Conservation (phyloP, 768 basidiomycete species). For the Mycena metata region DNA sequence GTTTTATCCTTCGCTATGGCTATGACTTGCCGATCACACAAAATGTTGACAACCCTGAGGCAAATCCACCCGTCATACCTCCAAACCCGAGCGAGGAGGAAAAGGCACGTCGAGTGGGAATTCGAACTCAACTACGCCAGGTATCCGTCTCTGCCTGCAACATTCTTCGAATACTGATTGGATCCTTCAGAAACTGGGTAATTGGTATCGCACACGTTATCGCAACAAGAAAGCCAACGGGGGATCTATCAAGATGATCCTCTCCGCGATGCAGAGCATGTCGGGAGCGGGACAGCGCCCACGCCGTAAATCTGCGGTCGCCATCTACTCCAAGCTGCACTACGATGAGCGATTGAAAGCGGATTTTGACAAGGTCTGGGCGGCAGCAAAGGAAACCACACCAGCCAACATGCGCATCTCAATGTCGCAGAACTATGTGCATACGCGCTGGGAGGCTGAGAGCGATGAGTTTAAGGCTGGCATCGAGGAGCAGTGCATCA, state of each 20-base stretch:
- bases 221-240: conserved; percentile 4
- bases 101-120: neutral
- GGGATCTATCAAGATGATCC: neutral
- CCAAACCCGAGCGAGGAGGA: neutral
- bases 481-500: neutral
- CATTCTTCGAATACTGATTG: no score
- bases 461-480: neutral
- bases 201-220: conserved; percentile 24
- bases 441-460: conserved; percentile 12
- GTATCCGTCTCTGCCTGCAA: neutral
- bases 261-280: conserved; percentile 13
- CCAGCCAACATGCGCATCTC: neutral
- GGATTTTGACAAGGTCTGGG: conserved; percentile 23
- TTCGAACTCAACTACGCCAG: neutral
- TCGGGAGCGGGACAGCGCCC: conserved; percentile 1
- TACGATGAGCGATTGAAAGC: conserved; percentile 22
- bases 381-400: neutral
- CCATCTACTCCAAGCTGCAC: conserved; percentile 14
- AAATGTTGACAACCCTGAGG: neutral
- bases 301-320: neutral
- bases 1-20: neutral
- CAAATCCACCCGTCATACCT: neutral
- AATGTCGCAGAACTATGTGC: conserved; percentile 13
- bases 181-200: conserved; percentile 19
- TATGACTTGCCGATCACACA: neutral